phyloP scores from a whole-genome alignment of 2,329 filamentous ascomycete genomes.

The Tolypocladium endophyticum region DNA sequence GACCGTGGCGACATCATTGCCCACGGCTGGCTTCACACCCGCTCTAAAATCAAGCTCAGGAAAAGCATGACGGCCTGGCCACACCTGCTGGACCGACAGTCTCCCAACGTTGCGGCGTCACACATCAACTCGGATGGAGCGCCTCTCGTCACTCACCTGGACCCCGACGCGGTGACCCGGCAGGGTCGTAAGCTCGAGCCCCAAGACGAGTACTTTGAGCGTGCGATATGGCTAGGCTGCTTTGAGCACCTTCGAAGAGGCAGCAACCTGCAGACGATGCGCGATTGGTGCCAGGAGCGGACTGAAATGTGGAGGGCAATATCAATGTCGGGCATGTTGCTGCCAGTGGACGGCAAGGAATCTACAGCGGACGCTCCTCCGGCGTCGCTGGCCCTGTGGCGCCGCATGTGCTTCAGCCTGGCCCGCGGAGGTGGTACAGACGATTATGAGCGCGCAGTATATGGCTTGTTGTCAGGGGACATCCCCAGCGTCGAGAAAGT shows the following conservation, averaged over 20 bases:
- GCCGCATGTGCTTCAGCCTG: slow-evolving; percentile 63
- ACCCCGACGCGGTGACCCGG: slow-evolving; percentile 79
- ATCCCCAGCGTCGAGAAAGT: slow-evolving; percentile 65
- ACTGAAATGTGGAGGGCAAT: slow-evolving; percentile 85
- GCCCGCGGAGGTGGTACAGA: slow-evolving; percentile 60
- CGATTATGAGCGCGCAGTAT: slow-evolving; percentile 79
- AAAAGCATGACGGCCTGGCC: slow-evolving; percentile 67
- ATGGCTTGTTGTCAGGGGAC: slow-evolving; percentile 82
- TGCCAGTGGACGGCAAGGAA: slow-evolving; percentile 38
- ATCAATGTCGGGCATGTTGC: slow-evolving; percentile 64
- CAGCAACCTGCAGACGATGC: slow-evolving; percentile 60
- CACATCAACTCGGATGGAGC: slow-evolving; percentile 50
- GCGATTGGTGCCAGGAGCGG: slow-evolving; percentile 76
- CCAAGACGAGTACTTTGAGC: slow-evolving; percentile 81
- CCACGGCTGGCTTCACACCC: slow-evolving; percentile 87
- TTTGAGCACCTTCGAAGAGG: slow-evolving; percentile 87
- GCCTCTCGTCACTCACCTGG: slow-evolving; percentile 72
- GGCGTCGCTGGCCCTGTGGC: slow-evolving; percentile 54
- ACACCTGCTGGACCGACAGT: slow-evolving; percentile 53
- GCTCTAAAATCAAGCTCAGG: slow-evolving; percentile 77
- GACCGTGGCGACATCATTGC: slow-evolving; percentile 74
- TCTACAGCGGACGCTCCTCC: slow-evolving; percentile 22
- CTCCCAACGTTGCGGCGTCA: slow-evolving; percentile 43
- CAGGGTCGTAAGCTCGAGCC: slow-evolving; percentile 68
- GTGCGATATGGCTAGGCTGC: slow-evolving; percentile 85